Evolutionary conservation across 2,329 filamentous ascomycete genomes (phyloP).

Genomic region (Arthrobotrys megalospora): DNA sequence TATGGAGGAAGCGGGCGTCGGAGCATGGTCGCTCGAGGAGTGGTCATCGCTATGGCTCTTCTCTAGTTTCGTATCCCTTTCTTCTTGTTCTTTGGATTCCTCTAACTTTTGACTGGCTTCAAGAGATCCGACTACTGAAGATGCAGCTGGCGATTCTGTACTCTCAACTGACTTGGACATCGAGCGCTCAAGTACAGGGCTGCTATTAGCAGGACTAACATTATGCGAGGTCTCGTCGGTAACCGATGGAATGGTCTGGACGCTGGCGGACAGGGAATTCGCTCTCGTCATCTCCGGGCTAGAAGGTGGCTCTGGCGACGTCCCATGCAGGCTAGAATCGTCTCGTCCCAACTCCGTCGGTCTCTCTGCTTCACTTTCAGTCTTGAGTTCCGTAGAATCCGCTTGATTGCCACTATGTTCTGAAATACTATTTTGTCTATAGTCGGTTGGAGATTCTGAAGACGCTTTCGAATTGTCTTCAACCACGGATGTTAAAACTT

Average conservation of each 20-base stretch:
- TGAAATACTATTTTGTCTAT: constrained; percentile 52
- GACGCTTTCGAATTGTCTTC: constrained; percentile 73
- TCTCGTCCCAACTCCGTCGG: constrained; percentile 24
- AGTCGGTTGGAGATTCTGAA: constrained; percentile 21
- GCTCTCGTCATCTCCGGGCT: constrained; percentile 58
- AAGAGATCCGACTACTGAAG: constrained; percentile 10
- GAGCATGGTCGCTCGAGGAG: constrained; percentile 22
- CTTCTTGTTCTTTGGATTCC: constrained; percentile 22
- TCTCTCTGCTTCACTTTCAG: constrained; percentile 35
- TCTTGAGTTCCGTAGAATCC: constrained; percentile 47
- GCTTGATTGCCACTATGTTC: constrained; percentile 42
- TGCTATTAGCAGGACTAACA: constrained; percentile 51
- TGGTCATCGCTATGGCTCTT: constrained; percentile 20
- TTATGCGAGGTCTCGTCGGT: constrained; percentile 50
- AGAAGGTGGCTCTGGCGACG: constrained; percentile 55
- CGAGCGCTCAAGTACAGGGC: constrained; percentile 40
- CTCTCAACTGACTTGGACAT: constrained; percentile 29
- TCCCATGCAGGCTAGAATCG: constrained; percentile 47
- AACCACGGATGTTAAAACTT: constrained; percentile 77
- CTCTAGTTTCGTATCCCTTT: constrained; percentile 26
- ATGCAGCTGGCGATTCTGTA: constrained; percentile 20
- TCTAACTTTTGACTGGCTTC: constrained; percentile 31
- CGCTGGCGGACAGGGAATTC: constrained; percentile 58
- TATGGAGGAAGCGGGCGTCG: constrained; percentile 16
- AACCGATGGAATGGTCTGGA: constrained; percentile 52